Base-by-base conservation (phyloP, 495 filamentous ascomycete genomes). In the Podospora anserina region DNA sequence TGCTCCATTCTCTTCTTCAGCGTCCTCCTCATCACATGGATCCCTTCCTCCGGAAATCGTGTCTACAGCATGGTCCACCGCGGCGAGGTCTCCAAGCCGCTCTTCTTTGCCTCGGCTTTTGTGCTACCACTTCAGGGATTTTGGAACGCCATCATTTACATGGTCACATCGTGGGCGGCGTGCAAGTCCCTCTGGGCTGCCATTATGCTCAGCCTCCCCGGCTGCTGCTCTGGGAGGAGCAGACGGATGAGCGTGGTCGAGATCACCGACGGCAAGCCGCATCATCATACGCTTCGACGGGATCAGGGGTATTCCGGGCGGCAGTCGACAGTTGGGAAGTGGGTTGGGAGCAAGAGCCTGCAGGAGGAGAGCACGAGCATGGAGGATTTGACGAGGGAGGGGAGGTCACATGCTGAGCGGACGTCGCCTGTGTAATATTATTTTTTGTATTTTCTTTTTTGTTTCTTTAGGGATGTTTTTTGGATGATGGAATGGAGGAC, bases 1-100 rank as follows among this genome's bases (percentile, higher is more conserved):
- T 93, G 91, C 65, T 89, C 92, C 0, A 86, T 94, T 72, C 82
- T 96, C n/a, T 96, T 95, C 81, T 96, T 96, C 75, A 82, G 89
- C 15, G 91, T 91, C 0, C 82, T 97, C 63, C 81, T 93, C 53
- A 85, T 94, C 53, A 94, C 92, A 20, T 97, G 93, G 92, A 88
- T 94, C 5, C 93, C 93, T 1, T 94, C 92, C 1, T 91, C 89
- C 20, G 83, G 88, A 66, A 96, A 96, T 76, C 84, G 93, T 23
- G 85, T 93, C 27, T 93, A 91, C 78, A 85, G 85, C 18, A 74
- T 94, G 19, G 81, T 88, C 5, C 78, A 89, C 72, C 79, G 82
- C 0, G 80, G 86, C 30, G 61, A 82, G 1, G 77, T 85, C 5
- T 82, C 80, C 28, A 86, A 89, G 62, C 79, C 81, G 26, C 84